Evolutionary conservation across 1,284 basidiomycete genomes (phyloP), one percentile per base, ranked within the genome.

Genomic region (Tetrapyrgos nigripes): DNA sequence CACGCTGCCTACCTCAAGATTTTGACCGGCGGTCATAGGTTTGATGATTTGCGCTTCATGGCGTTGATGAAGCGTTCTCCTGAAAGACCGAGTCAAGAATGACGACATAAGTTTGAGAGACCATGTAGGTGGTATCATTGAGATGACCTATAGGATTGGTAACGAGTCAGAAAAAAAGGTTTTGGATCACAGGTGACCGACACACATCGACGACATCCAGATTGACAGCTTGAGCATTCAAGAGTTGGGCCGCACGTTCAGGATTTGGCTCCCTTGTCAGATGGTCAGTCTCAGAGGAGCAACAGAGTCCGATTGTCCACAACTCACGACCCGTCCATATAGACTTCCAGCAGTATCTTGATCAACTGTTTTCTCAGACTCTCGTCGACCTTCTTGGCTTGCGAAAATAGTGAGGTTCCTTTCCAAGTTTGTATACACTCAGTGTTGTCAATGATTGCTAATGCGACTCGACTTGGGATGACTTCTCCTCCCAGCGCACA

Each of bases 211-310:
- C 65, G 1, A 87, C 82, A 66, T 96, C 92, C 31, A 96, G 79
- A 66, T 89, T 89, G 61, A 87, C 80, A 2, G 89, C 90, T 70
- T 95, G 94, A 1, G 93, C 86, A 68, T 91, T 89, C 21, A 97
- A 76, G 24, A 96, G 74, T 33, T 80, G 80, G 3, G 91, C 83
- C 0, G 91, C 86, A 23, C 85, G 84, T 14, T 80, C 76, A 3
- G 77, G 69, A 31, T 78, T 82, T 1, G 73, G 68, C 57, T 80
- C 79, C 58, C 84, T 88, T 62, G 47, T 61, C 35, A 48, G 8
- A 50, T 2, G 10, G 11, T 51, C 43, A 29, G 35, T 1, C 17
- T n/a, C 19, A 11, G 27, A 46, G n/a, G 4, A n/a, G 37, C 45
- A 24, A 59, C 17, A 35, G 26, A 35, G n/a, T 63, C 17, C 33